These are phyloP conservation scores for Trametopsis cervina DNA, from an alignment of 768 basidiomycete genomes.

Conservation along the genomic window DNA sequence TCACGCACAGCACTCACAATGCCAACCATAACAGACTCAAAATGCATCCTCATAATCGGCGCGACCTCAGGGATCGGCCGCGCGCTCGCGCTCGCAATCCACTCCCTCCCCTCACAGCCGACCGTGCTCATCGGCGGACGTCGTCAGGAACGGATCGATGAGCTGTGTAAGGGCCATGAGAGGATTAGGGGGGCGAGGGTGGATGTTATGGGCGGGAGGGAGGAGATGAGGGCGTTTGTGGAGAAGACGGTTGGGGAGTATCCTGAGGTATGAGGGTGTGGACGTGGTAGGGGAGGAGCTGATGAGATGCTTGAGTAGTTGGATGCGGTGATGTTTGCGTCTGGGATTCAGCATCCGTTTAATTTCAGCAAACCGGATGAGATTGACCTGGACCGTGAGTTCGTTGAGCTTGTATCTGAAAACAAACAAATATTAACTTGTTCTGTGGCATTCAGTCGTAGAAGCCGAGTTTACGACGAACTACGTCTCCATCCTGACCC, in stretches of 20 bases:
- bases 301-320: no score
- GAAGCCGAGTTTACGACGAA: constrained; percentile 45
- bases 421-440: background rate
- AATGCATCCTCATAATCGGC: constrained; percentile 48
- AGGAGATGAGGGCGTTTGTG: constrained; percentile 34
- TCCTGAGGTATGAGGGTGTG: constrained; percentile 41
- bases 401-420: background rate
- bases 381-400: constrained; percentile 35
- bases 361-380: constrained; percentile 37
- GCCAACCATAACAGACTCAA: constrained; percentile 35
- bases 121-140: constrained; percentile 45
- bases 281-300: no score
- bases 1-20: constrained; percentile 7
- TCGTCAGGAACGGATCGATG: constrained; percentile 45
- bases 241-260: constrained; percentile 35
- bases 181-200: constrained; percentile 37
- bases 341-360: constrained; percentile 46
- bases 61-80: constrained; percentile 55
- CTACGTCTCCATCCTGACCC: constrained; percentile 42
- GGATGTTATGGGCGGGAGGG: constrained; percentile 35
- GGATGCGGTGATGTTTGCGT: constrained; percentile 46
- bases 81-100: constrained; percentile 43
- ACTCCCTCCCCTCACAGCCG: constrained; percentile 39
- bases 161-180: constrained; percentile 29
- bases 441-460: constrained; percentile 25